Evolutionary conservation across 352 stramenopile genomes (phyloP).

Genomic region (Pythium rhizo-oryzae): DNA sequence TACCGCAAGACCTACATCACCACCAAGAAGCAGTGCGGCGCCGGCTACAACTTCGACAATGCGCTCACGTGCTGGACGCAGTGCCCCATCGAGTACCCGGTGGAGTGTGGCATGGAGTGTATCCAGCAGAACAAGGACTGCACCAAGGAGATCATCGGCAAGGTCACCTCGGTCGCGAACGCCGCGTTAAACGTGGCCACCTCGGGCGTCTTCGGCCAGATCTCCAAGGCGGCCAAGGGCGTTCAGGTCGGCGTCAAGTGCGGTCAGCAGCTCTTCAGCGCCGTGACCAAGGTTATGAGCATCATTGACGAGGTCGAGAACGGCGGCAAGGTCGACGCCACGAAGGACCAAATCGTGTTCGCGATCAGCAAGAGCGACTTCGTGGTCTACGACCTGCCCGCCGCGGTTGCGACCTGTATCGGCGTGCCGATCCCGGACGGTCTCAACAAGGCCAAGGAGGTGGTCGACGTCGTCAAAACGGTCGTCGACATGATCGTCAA

Average conservation of each 20-base stretch:
- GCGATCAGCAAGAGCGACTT: slow-evolving; percentile 65
- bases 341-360: slow-evolving; percentile 48
- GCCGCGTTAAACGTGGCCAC: slow-evolving; percentile 42
- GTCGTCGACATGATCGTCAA: slow-evolving; percentile 41
- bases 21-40: slow-evolving; percentile 35
- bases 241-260: slow-evolving; percentile 30
- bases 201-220: slow-evolving; percentile 40
- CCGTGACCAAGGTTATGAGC: slow-evolving; percentile 18
- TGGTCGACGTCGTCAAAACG: slow-evolving; percentile 36
- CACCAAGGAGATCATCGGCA: slow-evolving; percentile 44
- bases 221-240: slow-evolving; percentile 26
- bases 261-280: slow-evolving; percentile 27
- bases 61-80: slow-evolving; percentile 59
- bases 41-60: slow-evolving; percentile 51
- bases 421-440: slow-evolving; percentile 33
- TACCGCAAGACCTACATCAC: slow-evolving; percentile 41
- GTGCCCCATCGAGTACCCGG: slow-evolving; percentile 57
- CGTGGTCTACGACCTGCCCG: slow-evolving; percentile 51
- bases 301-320: slow-evolving; percentile 26
- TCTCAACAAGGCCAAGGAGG: slow-evolving; percentile 40
- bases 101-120: slow-evolving; percentile 60
- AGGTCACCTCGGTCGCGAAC: slow-evolving; percentile 45
- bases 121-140: slow-evolving; percentile 66
- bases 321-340: slow-evolving; percentile 24
- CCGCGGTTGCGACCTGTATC: slow-evolving; percentile 50